A percentile compares a stretch with the other conserved stretches of the same genome.
phyloP scores from a whole-genome alignment of 805 yeast genomes.

The Ogataea saltuana region DNA sequence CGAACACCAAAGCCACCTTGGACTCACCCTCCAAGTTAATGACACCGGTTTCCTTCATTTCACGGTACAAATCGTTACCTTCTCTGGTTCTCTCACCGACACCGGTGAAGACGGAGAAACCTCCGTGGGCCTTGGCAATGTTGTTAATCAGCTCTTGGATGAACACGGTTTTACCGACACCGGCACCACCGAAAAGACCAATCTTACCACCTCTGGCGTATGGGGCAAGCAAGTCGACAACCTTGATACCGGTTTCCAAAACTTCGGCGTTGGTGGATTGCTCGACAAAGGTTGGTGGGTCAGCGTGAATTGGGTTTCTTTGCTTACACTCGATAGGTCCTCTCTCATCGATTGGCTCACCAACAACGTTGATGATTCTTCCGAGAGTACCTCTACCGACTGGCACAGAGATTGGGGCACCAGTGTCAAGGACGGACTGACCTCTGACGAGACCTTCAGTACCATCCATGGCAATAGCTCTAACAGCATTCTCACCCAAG shows the following conservation, averaged over 20 bases:
- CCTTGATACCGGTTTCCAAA: constrained; percentile 99
- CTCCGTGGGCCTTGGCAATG: constrained; percentile 99
- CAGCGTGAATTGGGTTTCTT: constrained; percentile 98
- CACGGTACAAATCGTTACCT: constrained; percentile 99
- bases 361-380: constrained; percentile 96
- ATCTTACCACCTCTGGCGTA: constrained; percentile 99
- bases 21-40: constrained; percentile 99
- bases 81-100: constrained; percentile 99
- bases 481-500: constrained; percentile 99
- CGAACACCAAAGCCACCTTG: constrained; percentile 98
- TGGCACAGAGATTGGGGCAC: constrained; percentile 98
- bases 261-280: constrained; percentile 98
- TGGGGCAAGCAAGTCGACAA: constrained; percentile 98
- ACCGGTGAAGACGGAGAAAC: constrained; percentile 99
- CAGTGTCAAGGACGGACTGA: constrained; percentile 86
- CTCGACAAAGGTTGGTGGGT: constrained; percentile 93
- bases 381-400: constrained; percentile 99
- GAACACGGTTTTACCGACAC: constrained; percentile 99
- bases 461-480: constrained; percentile 99
- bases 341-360: constrained; percentile 99
- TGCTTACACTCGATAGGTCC: constrained; percentile 94
- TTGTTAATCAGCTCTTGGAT: constrained; percentile 99
- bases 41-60: constrained; percentile 99
- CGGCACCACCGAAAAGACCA: constrained; percentile 99
- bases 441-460: constrained; percentile 99